phyloP scores from a whole-genome alignment of 768 basidiomycete genomes.

The Wakefieldia striispora region DNA sequence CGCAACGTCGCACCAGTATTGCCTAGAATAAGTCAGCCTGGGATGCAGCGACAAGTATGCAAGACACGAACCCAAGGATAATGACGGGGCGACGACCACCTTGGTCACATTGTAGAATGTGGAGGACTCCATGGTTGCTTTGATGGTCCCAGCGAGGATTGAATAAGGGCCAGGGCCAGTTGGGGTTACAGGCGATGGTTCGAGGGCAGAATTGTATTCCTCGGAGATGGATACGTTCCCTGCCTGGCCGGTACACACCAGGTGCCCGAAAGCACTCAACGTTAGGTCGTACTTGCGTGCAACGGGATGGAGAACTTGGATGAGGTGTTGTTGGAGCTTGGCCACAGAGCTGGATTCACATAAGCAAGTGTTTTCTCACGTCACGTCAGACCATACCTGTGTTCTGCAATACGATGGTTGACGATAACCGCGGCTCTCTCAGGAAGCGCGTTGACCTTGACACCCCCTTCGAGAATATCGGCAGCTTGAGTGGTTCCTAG shows the following conservation, averaged over 20 bases:
- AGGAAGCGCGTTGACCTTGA: too few species aligned
- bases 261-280: conserved; percentile 52
- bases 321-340: conserved; percentile 19
- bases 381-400: conserved; percentile 40
- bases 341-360: conserved; percentile 11
- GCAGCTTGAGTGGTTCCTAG: too few species aligned
- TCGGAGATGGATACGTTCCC: conserved; percentile 51
- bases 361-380: background rate
- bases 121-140: conserved; percentile 31
- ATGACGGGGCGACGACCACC: conserved; percentile 14
- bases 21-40: conserved; percentile 1
- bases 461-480: too few species aligned
- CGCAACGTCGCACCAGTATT: conserved; percentile 15
- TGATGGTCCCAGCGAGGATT: conserved; percentile 26
- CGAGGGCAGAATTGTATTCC: conserved; percentile 47
- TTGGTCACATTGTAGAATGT: conserved; percentile 6
- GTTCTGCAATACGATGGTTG: conserved; percentile 66
- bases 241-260: conserved; percentile 34
- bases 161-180: conserved; percentile 16
- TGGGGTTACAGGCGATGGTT: conserved; percentile 64
- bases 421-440: conserved; percentile 36
- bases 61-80: conserved; percentile 10
- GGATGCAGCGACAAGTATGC: background rate
- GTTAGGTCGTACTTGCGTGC: conserved; percentile 55
- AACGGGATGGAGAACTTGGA: conserved; percentile 37